These are phyloP conservation scores for Moesziomyces globuligerus DNA, from an alignment of 1,284 basidiomycete genomes.

Conservation along the genomic window DNA sequence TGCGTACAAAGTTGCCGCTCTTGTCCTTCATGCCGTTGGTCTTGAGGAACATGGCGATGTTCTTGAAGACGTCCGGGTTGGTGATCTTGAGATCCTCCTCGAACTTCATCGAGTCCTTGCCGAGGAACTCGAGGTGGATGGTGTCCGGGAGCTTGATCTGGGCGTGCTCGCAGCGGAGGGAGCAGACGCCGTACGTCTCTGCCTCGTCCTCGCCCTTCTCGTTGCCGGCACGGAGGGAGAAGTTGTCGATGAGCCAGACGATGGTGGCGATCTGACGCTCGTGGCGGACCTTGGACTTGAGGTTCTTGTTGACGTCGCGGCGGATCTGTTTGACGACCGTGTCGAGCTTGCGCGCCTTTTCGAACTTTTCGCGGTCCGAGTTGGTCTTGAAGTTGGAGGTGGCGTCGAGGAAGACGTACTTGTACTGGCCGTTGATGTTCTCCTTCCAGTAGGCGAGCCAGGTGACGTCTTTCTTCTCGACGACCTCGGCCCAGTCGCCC, in stretches of 20 bases:
- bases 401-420: constrained; percentile 67
- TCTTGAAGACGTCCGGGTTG: constrained; percentile 64
- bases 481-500: constrained; percentile 64
- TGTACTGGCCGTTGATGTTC: constrained; percentile 65
- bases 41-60: constrained; percentile 64
- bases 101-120: constrained; percentile 67
- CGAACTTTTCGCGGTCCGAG: constrained; percentile 65
- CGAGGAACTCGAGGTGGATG: constrained; percentile 65
- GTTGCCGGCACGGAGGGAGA: constrained; percentile 66
- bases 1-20: constrained; percentile 78
- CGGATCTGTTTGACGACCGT: constrained; percentile 61
- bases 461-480: constrained; percentile 64
- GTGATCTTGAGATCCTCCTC: constrained; percentile 63
- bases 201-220: constrained; percentile 67
- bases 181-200: constrained; percentile 66
- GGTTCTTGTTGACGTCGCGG: constrained; percentile 57
- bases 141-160: constrained; percentile 58
- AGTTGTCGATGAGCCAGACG: constrained; percentile 67
- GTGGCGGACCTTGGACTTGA: constrained; percentile 60
- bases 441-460: constrained; percentile 67
- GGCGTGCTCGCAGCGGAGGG: constrained; percentile 64
- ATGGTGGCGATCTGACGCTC: constrained; percentile 66
- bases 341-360: constrained; percentile 65
- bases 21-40: constrained; percentile 59
- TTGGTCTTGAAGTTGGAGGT: constrained; percentile 66